A percentile compares a stretch with the other conserved stretches of the same genome.
Conservation (phyloP, 352 stramenopile species). For the Blastocystis sp. region DNA sequence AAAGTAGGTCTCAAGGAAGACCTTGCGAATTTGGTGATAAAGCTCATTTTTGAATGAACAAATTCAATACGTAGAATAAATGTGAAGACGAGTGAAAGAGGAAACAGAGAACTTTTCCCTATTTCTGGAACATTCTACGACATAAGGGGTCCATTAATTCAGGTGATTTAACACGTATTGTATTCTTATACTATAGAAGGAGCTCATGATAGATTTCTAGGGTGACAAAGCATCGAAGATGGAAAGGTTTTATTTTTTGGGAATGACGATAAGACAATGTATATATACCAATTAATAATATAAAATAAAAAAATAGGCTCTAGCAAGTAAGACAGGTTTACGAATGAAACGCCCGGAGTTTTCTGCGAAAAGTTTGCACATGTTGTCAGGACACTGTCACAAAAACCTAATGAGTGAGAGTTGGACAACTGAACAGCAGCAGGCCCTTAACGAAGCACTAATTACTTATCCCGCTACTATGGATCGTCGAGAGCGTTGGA, state of each 20-base stretch:
- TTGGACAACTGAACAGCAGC: slow-evolving; percentile 55
- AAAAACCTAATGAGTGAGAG: slow-evolving; percentile 39
- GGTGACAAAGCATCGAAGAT: neutral
- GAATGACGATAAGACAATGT: neutral
- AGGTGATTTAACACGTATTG: no score
- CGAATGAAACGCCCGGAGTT: neutral
- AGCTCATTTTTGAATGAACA: slow-evolving; percentile 37
- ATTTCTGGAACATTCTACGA: slow-evolving; percentile 65
- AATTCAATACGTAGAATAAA: neutral
- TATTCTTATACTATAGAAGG: no score
- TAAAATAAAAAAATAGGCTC: no score
- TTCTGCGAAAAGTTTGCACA: slow-evolving; percentile 54
- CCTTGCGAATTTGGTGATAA: slow-evolving; percentile 37
- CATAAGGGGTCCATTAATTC: neutral
- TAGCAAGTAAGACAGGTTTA: no score
- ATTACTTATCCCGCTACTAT: neutral
- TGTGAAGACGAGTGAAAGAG: neutral
- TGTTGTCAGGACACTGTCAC: neutral
- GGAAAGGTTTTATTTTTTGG: neutral
- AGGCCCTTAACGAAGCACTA: slow-evolving; percentile 5
- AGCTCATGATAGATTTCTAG: neutral
- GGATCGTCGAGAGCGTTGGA: slow-evolving; percentile 51
- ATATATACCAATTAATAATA: neutral
- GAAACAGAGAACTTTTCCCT: slow-evolving; percentile 51
- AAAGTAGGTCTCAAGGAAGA: slow-evolving; percentile 26